These are phyloP conservation scores for Clitocybe nebularis DNA, from an alignment of 1,284 basidiomycete species.

Conservation along the genomic window DNA sequence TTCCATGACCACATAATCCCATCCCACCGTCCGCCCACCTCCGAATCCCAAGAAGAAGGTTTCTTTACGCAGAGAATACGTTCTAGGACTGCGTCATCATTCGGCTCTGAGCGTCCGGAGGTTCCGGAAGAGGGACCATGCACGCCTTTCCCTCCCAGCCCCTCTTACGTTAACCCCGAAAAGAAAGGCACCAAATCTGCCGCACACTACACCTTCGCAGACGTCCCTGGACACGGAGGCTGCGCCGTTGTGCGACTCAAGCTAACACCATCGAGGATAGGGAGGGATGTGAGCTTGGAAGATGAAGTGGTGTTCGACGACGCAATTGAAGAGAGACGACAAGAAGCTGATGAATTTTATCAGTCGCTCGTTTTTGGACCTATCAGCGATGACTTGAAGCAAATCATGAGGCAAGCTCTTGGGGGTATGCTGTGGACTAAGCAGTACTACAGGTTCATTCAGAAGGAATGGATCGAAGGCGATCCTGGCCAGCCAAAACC, in stretches of 20 bases:
- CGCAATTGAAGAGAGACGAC: conserved; percentile 81
- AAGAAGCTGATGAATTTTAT: conserved; percentile 97
- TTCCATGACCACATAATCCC: conserved; percentile 97
- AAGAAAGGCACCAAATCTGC: conserved; percentile 89
- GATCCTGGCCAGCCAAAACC: conserved; percentile 95
- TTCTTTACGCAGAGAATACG: conserved; percentile 48
- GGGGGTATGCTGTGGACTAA: conserved; percentile 99
- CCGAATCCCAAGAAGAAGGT: conserved; percentile 35
- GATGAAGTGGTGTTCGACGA: conserved; percentile 93
- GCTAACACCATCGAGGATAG: conserved; percentile 75
- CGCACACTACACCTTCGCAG: conserved; percentile 85
- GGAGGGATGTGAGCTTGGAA: conserved; percentile 75
- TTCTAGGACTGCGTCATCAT: conserved; percentile 42
- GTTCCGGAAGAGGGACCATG: conserved; percentile 44
- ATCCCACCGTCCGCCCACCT: conserved; percentile 63
- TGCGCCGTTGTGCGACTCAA: conserved; percentile 95
- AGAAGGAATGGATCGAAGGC: conserved; percentile 93
- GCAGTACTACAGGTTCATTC: conserved; percentile 95
- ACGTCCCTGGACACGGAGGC: conserved; percentile 89
- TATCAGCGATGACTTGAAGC: conserved; percentile 88
- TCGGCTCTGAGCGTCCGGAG: conserved; percentile 30
- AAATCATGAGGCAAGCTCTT: conserved; percentile 96
- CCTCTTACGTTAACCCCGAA: conserved; percentile 80
- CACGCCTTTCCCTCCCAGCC: conserved; percentile 49
- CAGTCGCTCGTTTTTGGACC: conserved; percentile 73